Percentiles rank a stretch among this genome's conserved stretches.
phyloP scores from a whole-genome alignment of 2,329 filamentous ascomycete species.

The Calycina marina region DNA sequence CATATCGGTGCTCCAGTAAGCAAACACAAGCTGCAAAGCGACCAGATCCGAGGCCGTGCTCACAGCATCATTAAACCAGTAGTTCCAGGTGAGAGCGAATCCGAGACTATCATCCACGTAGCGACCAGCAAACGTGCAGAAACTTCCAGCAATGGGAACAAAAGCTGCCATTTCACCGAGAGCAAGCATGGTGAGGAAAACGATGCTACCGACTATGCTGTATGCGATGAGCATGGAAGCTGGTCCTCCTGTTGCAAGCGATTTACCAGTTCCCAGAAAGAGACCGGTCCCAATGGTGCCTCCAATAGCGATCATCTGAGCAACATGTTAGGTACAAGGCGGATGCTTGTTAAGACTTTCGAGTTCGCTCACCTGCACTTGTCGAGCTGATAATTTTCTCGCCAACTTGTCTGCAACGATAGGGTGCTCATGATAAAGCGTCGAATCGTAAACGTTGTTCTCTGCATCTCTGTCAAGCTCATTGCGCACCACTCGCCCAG shows the following conservation, averaged over 20 bases:
- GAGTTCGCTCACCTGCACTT: no score
- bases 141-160: slow-evolving; percentile 37
- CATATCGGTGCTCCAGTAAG: slow-evolving; percentile 48
- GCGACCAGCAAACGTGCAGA: slow-evolving; percentile 38
- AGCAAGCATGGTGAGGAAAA: slow-evolving; percentile 43
- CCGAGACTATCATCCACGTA: slow-evolving; percentile 39
- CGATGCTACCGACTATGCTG: slow-evolving; percentile 39
- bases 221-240: slow-evolving; percentile 43
- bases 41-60: slow-evolving; percentile 46
- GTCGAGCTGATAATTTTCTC: slow-evolving; percentile 42
- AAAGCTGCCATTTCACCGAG: slow-evolving; percentile 47
- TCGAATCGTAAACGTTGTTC: no score
- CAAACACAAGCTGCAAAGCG: slow-evolving; percentile 39
- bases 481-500: no score
- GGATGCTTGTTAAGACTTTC: neutral
- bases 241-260: slow-evolving; percentile 43
- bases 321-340: neutral
- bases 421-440: slow-evolving; percentile 5
- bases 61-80: slow-evolving; percentile 53
- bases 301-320: slow-evolving; percentile 53
- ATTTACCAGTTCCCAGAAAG: slow-evolving; percentile 47
- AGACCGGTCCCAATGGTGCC: slow-evolving; percentile 46
- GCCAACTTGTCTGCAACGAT: slow-evolving; percentile 25
- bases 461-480: no score
- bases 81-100: slow-evolving; percentile 40